Conservation (phyloP, 2,329 filamentous ascomycete genomes). For the Corinectria fuckeliana region DNA sequence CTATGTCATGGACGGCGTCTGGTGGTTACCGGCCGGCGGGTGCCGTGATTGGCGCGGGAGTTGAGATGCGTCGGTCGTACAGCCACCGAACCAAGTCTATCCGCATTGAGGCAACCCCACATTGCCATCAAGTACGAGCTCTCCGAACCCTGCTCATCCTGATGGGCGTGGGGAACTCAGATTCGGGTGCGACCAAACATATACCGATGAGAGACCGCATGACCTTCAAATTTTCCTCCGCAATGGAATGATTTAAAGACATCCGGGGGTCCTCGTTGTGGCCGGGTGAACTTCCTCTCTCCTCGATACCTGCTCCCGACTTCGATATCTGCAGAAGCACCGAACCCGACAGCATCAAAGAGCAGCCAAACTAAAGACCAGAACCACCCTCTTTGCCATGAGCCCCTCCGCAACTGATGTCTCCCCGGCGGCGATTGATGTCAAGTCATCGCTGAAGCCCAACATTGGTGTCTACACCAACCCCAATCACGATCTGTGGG, state of each 20-base stretch:
- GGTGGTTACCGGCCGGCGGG: conserved; percentile 19
- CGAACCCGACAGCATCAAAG: conserved; percentile 13
- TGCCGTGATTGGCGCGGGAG: conserved; percentile 42
- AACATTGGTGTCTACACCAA: conserved; percentile 98
- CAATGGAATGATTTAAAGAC: conserved; percentile 33
- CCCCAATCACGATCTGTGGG: conserved; percentile 89
- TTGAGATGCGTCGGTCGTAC: conserved; percentile 33
- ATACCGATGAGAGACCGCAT: conserved; percentile 38
- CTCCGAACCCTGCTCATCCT: conserved; percentile 25
- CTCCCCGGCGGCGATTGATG: conserved; percentile 29
- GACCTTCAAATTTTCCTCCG: conserved; percentile 37
- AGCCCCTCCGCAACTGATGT: conserved; percentile 44
- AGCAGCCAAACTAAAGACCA: conserved; percentile 18
- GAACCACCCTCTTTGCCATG: conserved; percentile 36
- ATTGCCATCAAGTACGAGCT: conserved; percentile 32
- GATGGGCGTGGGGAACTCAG: conserved; percentile 38
- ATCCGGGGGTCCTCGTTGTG: conserved; percentile 25
- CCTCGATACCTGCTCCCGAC: conserved; percentile 21
- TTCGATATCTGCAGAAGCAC: conserved; percentile 14
- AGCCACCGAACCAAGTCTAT: conserved; percentile 31
- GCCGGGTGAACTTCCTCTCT: conserved; percentile 17
- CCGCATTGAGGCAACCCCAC: conserved; percentile 36
- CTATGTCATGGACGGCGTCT: conserved; percentile 33
- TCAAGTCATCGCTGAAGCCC: conserved; percentile 60
- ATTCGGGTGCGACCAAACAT: conserved; percentile 38